Conservation (phyloP, 805 yeast genomes). For the Kregervanrija delftensis region DNA sequence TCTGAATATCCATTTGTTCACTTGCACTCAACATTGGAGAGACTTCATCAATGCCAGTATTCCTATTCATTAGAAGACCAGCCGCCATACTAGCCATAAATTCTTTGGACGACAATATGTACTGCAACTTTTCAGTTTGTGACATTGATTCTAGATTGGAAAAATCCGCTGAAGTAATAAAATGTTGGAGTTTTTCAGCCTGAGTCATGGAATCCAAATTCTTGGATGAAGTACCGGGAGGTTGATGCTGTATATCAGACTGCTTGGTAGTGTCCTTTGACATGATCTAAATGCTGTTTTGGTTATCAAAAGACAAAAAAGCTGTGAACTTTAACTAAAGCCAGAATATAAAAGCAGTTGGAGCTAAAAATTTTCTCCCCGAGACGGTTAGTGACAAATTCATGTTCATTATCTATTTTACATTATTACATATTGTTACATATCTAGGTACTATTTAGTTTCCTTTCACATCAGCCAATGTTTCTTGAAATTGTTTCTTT, state of each 20-base stretch:
- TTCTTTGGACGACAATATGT: constrained; percentile 12
- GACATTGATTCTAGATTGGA: constrained; percentile 10
- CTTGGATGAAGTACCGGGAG: too few relatives aligned
- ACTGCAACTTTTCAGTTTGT: constrained; percentile 13
- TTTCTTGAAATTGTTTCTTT: constrained; percentile 10
- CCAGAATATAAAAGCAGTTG: too few relatives aligned
- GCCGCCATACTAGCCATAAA: constrained; percentile 9
- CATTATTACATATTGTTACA: too few relatives aligned
- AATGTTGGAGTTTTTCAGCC: constrained; percentile 6
- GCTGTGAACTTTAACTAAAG: too few relatives aligned
- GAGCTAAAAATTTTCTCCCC: too few relatives aligned
- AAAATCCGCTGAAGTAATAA: constrained; percentile 6
- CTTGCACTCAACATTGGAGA: constrained; percentile 6
- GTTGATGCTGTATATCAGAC: too few relatives aligned
- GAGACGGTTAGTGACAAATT: too few relatives aligned
- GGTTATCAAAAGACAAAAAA: too few relatives aligned
- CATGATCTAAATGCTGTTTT: too few relatives aligned
- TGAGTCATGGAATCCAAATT: background rate
- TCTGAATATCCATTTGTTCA: constrained; percentile 11
- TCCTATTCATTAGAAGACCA: background rate
- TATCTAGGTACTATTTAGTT: too few relatives aligned
- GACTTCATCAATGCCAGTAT: background rate
- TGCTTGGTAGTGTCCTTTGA: too few relatives aligned
- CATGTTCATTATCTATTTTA: too few relatives aligned
- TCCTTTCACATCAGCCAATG: background rate